Percentiles rank a stretch among this genome's conserved stretches.
phyloP scores from a whole-genome alignment of 176 grass and related monocot genomes.

The Oryza officinalis region DNA sequence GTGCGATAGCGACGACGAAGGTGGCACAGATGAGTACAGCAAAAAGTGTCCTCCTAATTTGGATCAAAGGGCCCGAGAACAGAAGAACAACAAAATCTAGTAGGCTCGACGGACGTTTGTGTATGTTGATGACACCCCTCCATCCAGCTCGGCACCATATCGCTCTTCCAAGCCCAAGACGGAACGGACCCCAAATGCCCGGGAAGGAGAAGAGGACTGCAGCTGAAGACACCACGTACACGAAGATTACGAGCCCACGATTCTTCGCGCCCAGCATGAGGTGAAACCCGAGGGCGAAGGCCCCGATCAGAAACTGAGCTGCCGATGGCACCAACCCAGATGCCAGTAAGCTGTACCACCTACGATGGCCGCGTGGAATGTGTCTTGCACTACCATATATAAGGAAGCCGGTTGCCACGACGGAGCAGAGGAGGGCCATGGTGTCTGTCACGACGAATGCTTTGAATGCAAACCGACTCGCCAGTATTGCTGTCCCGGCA shows the following conservation, averaged over 20 bases:
- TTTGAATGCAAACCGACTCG: conserved; percentile 11
- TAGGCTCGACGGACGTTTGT: not conserved
- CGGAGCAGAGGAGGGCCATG: conserved; percentile 16
- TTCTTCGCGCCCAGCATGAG: not conserved
- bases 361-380: not conserved
- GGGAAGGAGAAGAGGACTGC: conserved; percentile 12
- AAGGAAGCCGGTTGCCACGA: conserved; percentile 7
- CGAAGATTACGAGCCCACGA: not conserved
- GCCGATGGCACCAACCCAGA: not conserved
- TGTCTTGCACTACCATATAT: not conserved
- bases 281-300: conserved; percentile 18
- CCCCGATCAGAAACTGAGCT: not conserved
- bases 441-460: conserved; percentile 34
- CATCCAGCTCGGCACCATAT: conserved; percentile 23
- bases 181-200: conserved; percentile 20
- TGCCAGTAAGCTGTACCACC: not conserved
- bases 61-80: not conserved
- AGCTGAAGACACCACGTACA: not conserved
- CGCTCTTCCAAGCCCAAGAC: not conserved
- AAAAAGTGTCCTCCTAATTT: not conserved
- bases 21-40: not conserved
- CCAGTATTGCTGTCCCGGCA: conserved; percentile 10
- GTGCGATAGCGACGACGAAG: conserved; percentile 5
- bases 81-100: rapidly evolving
- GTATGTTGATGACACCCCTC: not conserved